A percentile compares a stretch with the other conserved stretches of the same genome.
phyloP scores from a whole-genome alignment of 805 yeast species.

The Teunomyces aglyptinius region DNA sequence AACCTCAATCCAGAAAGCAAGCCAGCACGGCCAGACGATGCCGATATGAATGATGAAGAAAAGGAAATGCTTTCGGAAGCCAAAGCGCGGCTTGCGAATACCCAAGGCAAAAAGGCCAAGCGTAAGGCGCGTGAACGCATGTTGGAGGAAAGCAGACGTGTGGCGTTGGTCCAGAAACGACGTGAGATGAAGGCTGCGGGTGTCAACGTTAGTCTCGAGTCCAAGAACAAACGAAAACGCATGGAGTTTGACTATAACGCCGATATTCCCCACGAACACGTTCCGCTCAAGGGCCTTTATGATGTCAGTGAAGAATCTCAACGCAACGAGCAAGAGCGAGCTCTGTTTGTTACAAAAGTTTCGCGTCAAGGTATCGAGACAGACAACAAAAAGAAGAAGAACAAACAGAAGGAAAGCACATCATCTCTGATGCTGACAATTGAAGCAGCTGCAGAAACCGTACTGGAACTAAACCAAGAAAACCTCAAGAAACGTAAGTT shows the following conservation, averaged over 20 bases:
- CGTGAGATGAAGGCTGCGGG: conserved; percentile 84
- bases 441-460: conserved; percentile 23
- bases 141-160: conserved; percentile 72
- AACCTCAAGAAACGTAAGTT: conserved; percentile 25
- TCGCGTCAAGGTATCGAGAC: conserved; percentile 45
- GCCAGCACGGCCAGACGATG: conserved; percentile 80
- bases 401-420: conserved; percentile 25
- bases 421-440: conserved; percentile 11
- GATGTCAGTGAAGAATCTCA: conserved; percentile 61
- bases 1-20: conserved; percentile 72
- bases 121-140: conserved; percentile 83
- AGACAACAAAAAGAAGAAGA: conserved; percentile 31
- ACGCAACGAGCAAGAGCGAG: conserved; percentile 35
- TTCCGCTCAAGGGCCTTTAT: conserved; percentile 65
- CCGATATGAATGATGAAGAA: conserved; percentile 82
- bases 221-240: conserved; percentile 50
- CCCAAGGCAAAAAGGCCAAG: conserved; percentile 93
- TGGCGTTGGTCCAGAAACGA: conserved; percentile 75
- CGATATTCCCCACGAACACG: conserved; percentile 76
- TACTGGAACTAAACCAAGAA: conserved; percentile 19
- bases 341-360: conserved; percentile 44
- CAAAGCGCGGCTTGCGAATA: conserved; percentile 82
- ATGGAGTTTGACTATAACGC: conserved; percentile 78
- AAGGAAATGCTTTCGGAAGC: conserved; percentile 94
- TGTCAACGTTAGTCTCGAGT: conserved; percentile 49